phyloP scores from a whole-genome alignment of 2,329 filamentous ascomycete genomes.

The Periconia digitata region DNA sequence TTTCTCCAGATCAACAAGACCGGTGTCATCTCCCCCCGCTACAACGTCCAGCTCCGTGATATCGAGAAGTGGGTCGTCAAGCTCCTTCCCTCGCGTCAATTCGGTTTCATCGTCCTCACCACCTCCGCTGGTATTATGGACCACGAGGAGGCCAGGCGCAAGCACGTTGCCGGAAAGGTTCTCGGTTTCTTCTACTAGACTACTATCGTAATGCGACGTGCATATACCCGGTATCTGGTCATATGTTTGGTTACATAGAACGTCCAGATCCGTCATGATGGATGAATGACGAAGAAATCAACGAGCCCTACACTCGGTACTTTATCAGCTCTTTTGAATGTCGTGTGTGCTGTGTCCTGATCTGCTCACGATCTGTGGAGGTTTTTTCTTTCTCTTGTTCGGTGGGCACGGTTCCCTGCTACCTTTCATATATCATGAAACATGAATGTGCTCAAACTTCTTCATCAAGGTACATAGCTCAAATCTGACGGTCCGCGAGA shows the following conservation, averaged over 20 bases:
- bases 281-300: conserved; percentile 32
- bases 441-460: too few relatives aligned
- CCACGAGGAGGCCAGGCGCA: conserved; percentile 98
- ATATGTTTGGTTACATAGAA: conserved; percentile 24
- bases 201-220: conserved; percentile 18
- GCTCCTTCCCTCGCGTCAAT: conserved; percentile 98
- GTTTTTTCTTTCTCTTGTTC: too few relatives aligned
- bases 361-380: too few relatives aligned
- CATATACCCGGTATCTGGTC: conserved; percentile 33
- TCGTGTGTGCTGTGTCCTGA: too few relatives aligned
- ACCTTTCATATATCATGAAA: too few relatives aligned
- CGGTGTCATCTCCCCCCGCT: conserved; percentile 98
- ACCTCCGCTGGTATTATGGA: conserved; percentile 99
- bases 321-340: neutral
- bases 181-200: conserved; percentile 98
- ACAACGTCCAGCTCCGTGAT: conserved; percentile 97
- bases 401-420: too few relatives aligned
- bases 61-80: conserved; percentile 99
- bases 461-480: too few relatives aligned
- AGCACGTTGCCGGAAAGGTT: conserved; percentile 99
- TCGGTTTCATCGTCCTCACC: conserved; percentile 98
- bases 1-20: conserved; percentile 81
- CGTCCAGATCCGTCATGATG: conserved; percentile 30
- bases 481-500: too few relatives aligned
- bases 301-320: neutral